A percentile compares a stretch with the other conserved stretches of the same genome.
These are phyloP conservation scores for Cladobotryum protrusum DNA, from an alignment of 2,329 filamentous ascomycete species.

Conservation along the genomic window DNA sequence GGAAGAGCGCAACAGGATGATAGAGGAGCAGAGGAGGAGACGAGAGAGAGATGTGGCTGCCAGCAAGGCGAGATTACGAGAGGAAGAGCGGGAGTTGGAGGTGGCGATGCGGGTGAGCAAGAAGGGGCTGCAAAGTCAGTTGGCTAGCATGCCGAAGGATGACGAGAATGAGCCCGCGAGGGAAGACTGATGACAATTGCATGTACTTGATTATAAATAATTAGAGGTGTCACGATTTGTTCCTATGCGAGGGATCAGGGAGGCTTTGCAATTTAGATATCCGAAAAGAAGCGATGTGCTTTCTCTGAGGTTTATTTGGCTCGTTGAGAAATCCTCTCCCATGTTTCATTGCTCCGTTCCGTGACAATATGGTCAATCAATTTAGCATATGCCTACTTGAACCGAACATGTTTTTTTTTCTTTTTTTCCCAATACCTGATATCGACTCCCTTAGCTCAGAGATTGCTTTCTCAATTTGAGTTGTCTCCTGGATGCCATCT, in stretches of 20 bases:
- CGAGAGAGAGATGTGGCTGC: slow-evolving; percentile 53
- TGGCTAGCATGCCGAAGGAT: slow-evolving; percentile 31
- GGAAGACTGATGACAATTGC: not conserved
- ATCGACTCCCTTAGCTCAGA: not conserved
- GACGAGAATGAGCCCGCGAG: slow-evolving; percentile 16
- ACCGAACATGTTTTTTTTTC: too few species aligned
- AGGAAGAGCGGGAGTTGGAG: slow-evolving; percentile 63
- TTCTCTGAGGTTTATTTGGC: slow-evolving; percentile 32
- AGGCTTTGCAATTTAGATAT: slow-evolving; percentile 24
- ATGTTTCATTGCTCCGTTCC: slow-evolving; percentile 42
- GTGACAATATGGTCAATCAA: slow-evolving; percentile 50
- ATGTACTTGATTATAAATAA: not conserved
- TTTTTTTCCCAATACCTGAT: slow-evolving; percentile 32
- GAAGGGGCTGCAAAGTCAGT: slow-evolving; percentile 57
- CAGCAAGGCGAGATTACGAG: slow-evolving; percentile 55
- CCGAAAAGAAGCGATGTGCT: slow-evolving; percentile 37
- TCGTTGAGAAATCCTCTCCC: slow-evolving; percentile 32
- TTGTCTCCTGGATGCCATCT: slow-evolving; percentile 48
- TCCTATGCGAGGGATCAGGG: too few species aligned
- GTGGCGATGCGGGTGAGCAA: slow-evolving; percentile 63
- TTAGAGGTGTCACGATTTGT: not conserved
- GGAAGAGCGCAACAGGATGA: slow-evolving; percentile 54
- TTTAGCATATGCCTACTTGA: slow-evolving; percentile 51
- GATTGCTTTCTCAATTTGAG: slow-evolving; percentile 36
- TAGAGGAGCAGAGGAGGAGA: slow-evolving; percentile 57